Conservation (phyloP, 164 flowering plant genomes). For the Cinnamomum chago region DNA sequence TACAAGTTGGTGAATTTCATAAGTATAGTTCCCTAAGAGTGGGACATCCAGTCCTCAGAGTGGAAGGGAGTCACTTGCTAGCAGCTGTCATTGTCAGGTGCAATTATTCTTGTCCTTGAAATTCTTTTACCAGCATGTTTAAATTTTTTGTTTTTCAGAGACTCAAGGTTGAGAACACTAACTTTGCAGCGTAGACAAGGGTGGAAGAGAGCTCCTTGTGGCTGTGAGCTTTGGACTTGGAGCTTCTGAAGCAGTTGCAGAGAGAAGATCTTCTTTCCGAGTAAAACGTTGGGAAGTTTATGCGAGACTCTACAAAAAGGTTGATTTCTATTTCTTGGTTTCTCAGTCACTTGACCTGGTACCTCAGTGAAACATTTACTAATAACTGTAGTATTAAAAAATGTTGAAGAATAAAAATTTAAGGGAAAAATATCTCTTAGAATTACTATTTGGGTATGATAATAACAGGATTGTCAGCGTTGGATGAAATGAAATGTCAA, state of each 20-base stretch:
- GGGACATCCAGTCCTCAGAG: constrained; percentile 92
- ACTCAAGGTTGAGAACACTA: constrained; percentile 10
- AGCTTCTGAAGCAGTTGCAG: constrained; percentile 93
- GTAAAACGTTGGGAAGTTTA: constrained; percentile 84
- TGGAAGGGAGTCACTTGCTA: constrained; percentile 85
- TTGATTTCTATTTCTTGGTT: constrained; percentile 9
- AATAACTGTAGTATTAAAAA: no score
- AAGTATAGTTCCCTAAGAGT: constrained; percentile 58
- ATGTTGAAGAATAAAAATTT: no score
- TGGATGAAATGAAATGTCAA: not conserved
- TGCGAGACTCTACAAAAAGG: constrained; percentile 88
- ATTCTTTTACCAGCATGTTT: not conserved
- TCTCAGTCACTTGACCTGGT: not conserved
- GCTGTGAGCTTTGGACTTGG: constrained; percentile 87
- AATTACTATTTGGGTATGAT: not conserved
- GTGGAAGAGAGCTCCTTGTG: constrained; percentile 82
- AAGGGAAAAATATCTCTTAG: not conserved
- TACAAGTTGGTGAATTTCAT: constrained; percentile 31
- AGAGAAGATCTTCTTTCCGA: constrained; percentile 73
- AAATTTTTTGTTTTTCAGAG: not conserved
- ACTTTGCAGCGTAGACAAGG: constrained; percentile 69
- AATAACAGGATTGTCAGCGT: not conserved
- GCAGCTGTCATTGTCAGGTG: constrained; percentile 88
- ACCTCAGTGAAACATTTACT: not conserved
- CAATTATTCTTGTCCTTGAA: not conserved